phyloP scores from a whole-genome alignment of 495 filamentous ascomycete genomes.

The Aspergillus hancockii region DNA sequence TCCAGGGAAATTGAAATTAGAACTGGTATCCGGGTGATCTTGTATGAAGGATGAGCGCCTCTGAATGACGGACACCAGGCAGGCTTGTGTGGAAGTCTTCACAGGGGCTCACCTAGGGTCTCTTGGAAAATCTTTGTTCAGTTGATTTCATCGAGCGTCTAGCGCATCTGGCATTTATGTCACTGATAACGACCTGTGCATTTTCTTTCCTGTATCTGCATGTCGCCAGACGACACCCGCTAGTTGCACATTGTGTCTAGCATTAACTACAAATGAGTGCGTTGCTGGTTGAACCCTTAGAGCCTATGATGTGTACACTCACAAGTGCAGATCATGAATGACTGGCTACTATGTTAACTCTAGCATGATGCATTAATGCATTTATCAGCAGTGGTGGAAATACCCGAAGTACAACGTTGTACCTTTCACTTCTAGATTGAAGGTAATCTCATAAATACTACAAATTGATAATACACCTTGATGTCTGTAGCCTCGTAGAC shows the following conservation, averaged over 20 bases:
- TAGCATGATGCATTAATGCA: not conserved
- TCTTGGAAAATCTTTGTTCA: conserved; percentile 23
- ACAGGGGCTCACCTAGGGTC: conserved; percentile 24
- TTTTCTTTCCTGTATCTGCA: conserved; percentile 28
- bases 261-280: conserved; percentile 15
- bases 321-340: conserved; percentile 21
- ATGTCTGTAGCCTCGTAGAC: conserved; percentile 1
- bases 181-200: conserved; percentile 40
- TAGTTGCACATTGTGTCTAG: conserved; percentile 23
- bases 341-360: conserved; percentile 5
- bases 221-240: conserved; percentile 28
- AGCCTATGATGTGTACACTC: conserved; percentile 13
- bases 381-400: not conserved
- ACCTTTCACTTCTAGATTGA: not conserved
- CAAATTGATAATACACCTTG: conserved; percentile 4
- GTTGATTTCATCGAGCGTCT: conserved; percentile 42
- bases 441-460: not conserved
- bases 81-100: conserved; percentile 41
- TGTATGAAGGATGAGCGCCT: conserved; percentile 17
- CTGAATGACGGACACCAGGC: conserved; percentile 34
- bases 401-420: conserved; percentile 1
- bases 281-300: conserved; percentile 13
- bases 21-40: conserved; percentile 15
- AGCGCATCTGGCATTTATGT: conserved; percentile 39
- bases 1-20: conserved; percentile 44